These are phyloP conservation scores for Acacia confusa DNA, from an alignment of 306 rosid species.

Conservation along the genomic window DNA sequence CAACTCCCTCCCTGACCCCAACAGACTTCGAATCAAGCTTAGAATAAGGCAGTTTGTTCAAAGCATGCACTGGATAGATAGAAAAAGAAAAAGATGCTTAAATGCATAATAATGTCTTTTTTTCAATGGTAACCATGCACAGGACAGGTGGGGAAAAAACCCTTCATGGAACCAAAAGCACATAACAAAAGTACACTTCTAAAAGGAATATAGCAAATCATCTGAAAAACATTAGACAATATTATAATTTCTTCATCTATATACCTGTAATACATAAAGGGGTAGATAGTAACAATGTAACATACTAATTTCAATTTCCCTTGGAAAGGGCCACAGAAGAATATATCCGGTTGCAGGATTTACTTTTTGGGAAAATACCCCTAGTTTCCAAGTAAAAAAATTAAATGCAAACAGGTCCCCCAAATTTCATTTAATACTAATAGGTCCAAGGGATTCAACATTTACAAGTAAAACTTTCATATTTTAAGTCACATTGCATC, in stretches of 20 bases:
- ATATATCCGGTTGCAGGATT: not conserved
- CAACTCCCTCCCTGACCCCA: constrained; percentile 90
- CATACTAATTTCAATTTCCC: not conserved
- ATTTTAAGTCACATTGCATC: too few species aligned
- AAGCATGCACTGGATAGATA: constrained; percentile 82
- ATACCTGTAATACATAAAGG: not conserved
- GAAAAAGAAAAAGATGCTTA: constrained; percentile 16
- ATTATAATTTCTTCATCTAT: not conserved
- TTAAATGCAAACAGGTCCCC: too few species aligned
- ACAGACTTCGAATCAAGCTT: constrained; percentile 98
- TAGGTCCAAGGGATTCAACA: too few species aligned
- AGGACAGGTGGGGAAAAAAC: not conserved
- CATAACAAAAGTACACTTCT: constrained; percentile 9
- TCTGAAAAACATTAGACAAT: not conserved
- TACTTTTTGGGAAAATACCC: not conserved
- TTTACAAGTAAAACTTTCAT: too few species aligned
- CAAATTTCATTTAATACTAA: too few species aligned
- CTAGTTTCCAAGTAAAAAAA: not conserved
- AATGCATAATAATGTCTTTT: constrained; percentile 17
- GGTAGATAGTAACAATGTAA: not conserved
- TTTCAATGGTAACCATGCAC: not conserved
- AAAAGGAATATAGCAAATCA: constrained; percentile 17
- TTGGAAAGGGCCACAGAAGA: not conserved
- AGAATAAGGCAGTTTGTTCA: constrained; percentile 98
- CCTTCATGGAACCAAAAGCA: constrained; percentile 15